Evolutionary conservation across 2,329 filamentous ascomycete genomes (phyloP), one percentile per base, ranked within the genome.

Genomic region (Fusarium sp.): DNA sequence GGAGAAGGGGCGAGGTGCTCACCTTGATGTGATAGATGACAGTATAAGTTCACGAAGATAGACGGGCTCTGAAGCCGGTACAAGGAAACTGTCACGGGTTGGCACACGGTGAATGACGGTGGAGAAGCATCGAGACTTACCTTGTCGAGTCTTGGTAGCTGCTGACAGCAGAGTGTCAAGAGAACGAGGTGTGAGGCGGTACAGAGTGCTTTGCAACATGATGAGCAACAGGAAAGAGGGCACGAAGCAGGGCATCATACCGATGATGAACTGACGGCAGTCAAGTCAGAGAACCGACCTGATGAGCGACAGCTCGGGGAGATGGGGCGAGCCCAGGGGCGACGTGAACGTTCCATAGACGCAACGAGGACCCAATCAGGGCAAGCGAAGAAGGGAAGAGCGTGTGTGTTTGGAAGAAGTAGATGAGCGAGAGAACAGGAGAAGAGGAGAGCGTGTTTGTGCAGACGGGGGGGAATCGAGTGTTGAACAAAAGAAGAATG

Each of bases 311-410:
- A 61, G 56, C 22, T 42, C 40, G 31, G 45, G 42, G 10, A 24
- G 29, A 58, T 42, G 52, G 60, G 62, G 68, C 50, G 60, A 66
- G 58, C 62, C 62, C 58, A 42, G 40, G 42, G 62, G 67, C 47
- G 52, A 62, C 37, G 62, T 60, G 34, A 20, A 63, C 66, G 69
- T 67, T 71, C 63, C 69, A 71, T 70, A 70, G 63, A 71, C 69
- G 69, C 27, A 66, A 70, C 67, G 40, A 67, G 58, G 42, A 63
- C 67, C 69, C 31, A 7, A 16, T 24, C 18, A 29, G 9, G 67
- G 59, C 29, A 56, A 47, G 57, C 40, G 37, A 29, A 40, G 40
- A 18, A 37, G 35, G 54, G 54, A 65, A 38, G 20, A 57, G 20
- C 37, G n/a, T 52, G 35, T 56, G 31, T 57, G 34, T 5, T 14